Conservation (phyloP, 2,329 filamentous ascomycete species). For the Neoarthrinium moseri region DNA sequence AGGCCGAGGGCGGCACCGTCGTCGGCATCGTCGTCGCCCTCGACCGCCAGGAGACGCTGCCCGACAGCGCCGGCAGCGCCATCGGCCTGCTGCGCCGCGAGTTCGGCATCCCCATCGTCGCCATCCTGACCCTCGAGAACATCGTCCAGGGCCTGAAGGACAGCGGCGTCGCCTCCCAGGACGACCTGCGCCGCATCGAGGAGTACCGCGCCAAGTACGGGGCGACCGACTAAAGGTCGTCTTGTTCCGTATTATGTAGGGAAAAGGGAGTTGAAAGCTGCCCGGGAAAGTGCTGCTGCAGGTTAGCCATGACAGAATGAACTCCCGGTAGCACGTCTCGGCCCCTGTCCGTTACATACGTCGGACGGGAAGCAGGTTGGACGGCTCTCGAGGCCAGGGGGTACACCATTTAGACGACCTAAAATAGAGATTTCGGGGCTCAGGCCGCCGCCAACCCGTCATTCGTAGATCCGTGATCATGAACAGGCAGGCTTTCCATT, state of each 20-base stretch:
- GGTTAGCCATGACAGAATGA: too few relatives aligned
- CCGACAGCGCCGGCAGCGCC: slow-evolving; percentile 66
- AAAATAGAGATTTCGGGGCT: too few relatives aligned
- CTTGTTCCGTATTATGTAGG: not conserved
- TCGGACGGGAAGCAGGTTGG: too few relatives aligned
- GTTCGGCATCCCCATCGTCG: slow-evolving; percentile 77
- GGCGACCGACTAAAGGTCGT: slow-evolving; percentile 57
- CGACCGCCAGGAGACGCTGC: slow-evolving; percentile 82
- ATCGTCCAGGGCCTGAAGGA: slow-evolving; percentile 67
- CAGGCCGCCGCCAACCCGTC: too few relatives aligned
- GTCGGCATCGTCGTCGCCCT: slow-evolving; percentile 87
- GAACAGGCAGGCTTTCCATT: too few relatives aligned
- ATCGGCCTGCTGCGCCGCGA: slow-evolving; percentile 84
- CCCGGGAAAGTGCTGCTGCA: too few relatives aligned
- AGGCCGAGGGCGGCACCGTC: slow-evolving; percentile 78
- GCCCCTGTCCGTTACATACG: too few relatives aligned
- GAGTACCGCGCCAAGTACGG: slow-evolving; percentile 70
- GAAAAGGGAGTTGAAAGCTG: not conserved
- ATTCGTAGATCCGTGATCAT: too few relatives aligned
- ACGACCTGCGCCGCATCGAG: slow-evolving; percentile 66
- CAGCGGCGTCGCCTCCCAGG: slow-evolving; percentile 55
- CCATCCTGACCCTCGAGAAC: slow-evolving; percentile 82
- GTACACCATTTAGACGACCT: too few relatives aligned
- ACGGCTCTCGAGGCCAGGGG: too few relatives aligned
- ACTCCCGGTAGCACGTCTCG: too few relatives aligned